Evolutionary conservation across 139 green algal species (phyloP).

Genomic region (Marvania coccoides): DNA sequence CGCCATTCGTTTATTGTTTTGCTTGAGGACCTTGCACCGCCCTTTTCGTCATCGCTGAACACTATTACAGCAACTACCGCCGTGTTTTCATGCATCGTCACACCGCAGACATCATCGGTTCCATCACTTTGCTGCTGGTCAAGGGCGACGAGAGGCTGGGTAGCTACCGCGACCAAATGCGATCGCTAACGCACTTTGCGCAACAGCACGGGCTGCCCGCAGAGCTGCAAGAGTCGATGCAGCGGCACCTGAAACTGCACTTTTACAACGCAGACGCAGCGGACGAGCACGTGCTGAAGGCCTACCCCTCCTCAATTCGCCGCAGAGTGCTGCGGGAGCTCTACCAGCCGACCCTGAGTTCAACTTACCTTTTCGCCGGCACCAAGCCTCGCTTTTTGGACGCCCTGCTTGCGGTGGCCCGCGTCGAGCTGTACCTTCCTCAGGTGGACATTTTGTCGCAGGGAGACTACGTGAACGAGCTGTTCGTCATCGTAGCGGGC

Average conservation of each 20-base stretch:
- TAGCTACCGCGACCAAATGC: slow-evolving; percentile 33
- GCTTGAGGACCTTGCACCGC: neutral
- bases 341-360: slow-evolving; percentile 36
- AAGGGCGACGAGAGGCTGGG: slow-evolving; percentile 48
- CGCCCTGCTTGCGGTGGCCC: slow-evolving; percentile 35
- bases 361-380: slow-evolving; percentile 48
- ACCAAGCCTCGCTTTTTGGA: slow-evolving; percentile 42
- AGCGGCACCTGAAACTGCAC: slow-evolving; percentile 54
- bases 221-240: slow-evolving; percentile 44
- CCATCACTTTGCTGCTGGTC: slow-evolving; percentile 49
- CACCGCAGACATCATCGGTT: slow-evolving; percentile 39
- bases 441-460: slow-evolving; percentile 43
- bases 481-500: slow-evolving; percentile 40
- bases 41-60: neutral
- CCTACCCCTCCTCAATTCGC: slow-evolving; percentile 41
- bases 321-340: slow-evolving; percentile 44
- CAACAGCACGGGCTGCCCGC: slow-evolving; percentile 13
- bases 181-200: slow-evolving; percentile 2
- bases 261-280: slow-evolving; percentile 49
- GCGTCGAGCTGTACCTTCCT: slow-evolving; percentile 56
- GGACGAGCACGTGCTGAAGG: slow-evolving; percentile 47
- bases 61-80: no score
- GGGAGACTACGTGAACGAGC: slow-evolving; percentile 43
- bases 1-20: neutral
- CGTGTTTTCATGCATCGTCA: neutral